Evolutionary conservation across 345 rosid species (phyloP), one percentile per base, ranked within the genome.

Genomic region (Excoecaria cochinchinensis): DNA sequence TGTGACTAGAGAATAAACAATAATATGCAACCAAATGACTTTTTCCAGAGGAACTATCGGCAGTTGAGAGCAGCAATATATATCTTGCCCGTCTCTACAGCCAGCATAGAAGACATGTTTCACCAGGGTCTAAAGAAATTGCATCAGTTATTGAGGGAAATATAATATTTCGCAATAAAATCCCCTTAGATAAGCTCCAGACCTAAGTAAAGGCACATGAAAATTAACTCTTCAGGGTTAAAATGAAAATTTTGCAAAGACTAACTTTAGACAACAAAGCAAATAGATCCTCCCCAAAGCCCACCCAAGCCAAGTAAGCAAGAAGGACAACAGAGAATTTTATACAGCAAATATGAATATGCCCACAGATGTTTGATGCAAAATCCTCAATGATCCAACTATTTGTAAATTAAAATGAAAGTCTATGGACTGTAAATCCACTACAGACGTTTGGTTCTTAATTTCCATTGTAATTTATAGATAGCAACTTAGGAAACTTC

Each of bases 71-170:
- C 92, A 71, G 89, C 92, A 31, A 95, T 63, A 70, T 93, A 88
- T 73, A 93, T 90, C 67, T 85, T 86, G 36, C n/a, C 99, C 92
- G 82, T 93, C 98, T 78, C 80, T 83, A 57, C 91, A 70, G 65
- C 98, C 99, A 66, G 97, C 99, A 87, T 89, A 91, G 81, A 95
- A 93, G 70, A 90, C 87, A 78, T 82, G 81, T n/a, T 77, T 91
- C 94, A 22, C 87, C 90, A 79, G 99, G 97, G 77, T 93, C 96
- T 80, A 95, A 76, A 14, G 89, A 88, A 65, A 95, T 77, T 63
- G 93, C 87, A 85, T 91, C 91, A 75, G 93, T 91, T 68, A 82
- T 77, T 67, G 97, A 85, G 75, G 93, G 92, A 83, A 93, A 91
- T 39, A 85, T 68, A 60, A 95, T 72, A 74, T 80, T n/a, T n/a